Evolutionary conservation across 306 rosid genomes (phyloP), one percentile per base, ranked within the genome.

Genomic region (Glycine tomentella): DNA sequence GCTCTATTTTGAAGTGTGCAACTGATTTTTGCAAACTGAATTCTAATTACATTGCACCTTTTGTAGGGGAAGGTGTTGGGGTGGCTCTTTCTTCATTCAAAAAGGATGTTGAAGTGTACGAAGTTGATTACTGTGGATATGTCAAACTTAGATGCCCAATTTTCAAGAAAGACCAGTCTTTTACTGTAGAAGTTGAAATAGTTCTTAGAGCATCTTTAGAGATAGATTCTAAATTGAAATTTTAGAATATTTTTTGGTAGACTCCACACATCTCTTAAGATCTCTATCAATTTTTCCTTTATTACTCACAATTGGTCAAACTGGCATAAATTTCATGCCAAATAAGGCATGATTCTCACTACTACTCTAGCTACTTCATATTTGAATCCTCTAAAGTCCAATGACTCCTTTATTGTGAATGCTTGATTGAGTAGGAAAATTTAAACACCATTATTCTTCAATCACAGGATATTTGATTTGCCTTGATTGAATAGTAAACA

Each of bases 61-160:
- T 44, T 74, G 79, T 77, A 93, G 98, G 93, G 48, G 99, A 95
- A 88, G 99, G 92, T 65, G 93, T 95, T 57, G 97, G 90, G 20
- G 88, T 90, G 69, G 89, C 98, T 2, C 68, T 90, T 36, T 72
- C 94, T 59, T 40, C 84, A 2, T 90, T 86, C 88, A 75, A 66
- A 83, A 80, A 87, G 83, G 91, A 83, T 4, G 63, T 82, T 44
- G 63, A 62, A 0, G 97, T 91, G 5, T 85, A 81, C 48, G 90
- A 84, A 25, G 94, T 87, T 50, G 87, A 90, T 1, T 95, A 95
- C 46, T 95, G 99, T 72, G 93, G 89, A 34, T 88, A 87, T 81
- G 82, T 88, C n/a, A 83, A 87, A 74, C 90, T 95, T 17, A 84
- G 83, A 81, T 90, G 99, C 69, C 90, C 93, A 4, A 69, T 95